Evolutionary conservation across 306 rosid species (phyloP).

Genomic region (Malus orientalis): DNA sequence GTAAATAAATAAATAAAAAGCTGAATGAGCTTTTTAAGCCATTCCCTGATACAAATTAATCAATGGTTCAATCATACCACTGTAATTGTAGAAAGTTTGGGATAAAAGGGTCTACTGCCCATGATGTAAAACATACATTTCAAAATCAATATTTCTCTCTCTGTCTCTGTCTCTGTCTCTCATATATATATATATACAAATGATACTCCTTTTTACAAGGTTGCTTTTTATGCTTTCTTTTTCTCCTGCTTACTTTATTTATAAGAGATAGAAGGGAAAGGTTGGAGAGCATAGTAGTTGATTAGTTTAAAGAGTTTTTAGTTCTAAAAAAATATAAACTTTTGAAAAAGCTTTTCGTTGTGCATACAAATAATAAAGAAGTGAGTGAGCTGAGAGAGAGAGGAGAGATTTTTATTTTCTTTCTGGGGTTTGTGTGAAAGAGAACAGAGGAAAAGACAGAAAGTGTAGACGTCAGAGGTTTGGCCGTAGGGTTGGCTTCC

Average conservation of each 20-base stretch:
- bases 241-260: constrained; percentile 34
- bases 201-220: constrained; percentile 48
- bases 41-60: constrained; percentile 44
- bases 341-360: constrained; percentile 19
- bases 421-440: constrained; percentile 30
- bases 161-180: background rate
- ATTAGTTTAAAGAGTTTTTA: constrained; percentile 32
- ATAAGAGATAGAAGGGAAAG: constrained; percentile 37
- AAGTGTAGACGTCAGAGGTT: constrained; percentile 73
- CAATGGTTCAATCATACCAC: constrained; percentile 61
- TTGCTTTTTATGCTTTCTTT: constrained; percentile 18
- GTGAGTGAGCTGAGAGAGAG: background rate
- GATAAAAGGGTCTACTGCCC: constrained; percentile 35
- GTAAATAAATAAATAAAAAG: background rate
- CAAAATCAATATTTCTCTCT: constrained; percentile 4
- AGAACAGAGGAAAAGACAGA: constrained; percentile 86
- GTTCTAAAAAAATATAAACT: constrained; percentile 22
- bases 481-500: constrained; percentile 69
- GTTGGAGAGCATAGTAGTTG: constrained; percentile 6
- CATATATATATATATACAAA: constrained; percentile 16
- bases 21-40: constrained; percentile 31
- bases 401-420: background rate
- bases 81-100: constrained; percentile 46
- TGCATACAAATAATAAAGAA: constrained; percentile 13
- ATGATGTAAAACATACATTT: constrained; percentile 20